Evolutionary conservation across 2,329 filamentous ascomycete species (phyloP), one percentile per base, ranked within the genome.

Genomic region (Raffaelea deltoideospora): DNA sequence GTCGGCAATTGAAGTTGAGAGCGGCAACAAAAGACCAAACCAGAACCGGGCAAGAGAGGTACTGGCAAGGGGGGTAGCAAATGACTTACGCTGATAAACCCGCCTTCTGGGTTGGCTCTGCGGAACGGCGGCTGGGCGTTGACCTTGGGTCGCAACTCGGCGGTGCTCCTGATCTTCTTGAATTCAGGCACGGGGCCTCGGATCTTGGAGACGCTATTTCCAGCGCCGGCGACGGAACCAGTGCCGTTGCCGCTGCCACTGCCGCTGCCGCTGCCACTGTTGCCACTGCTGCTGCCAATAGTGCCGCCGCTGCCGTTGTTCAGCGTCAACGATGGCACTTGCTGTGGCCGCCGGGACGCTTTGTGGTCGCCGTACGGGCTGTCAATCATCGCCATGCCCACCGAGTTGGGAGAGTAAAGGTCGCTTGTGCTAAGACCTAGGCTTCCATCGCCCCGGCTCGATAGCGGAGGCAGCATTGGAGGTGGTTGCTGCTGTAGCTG

Each of bases 91-190:
- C 90, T 96, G 55, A 98, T 94, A 54, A 98, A 98, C 34, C 90
- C 90, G 37, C 90, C 90, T 54, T 98, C 90, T 2, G 90, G 90
- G 49, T 94, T 92, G 38, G 90, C 90, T 59, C 90, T 76, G 48
- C 90, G 75, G 54, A 93, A 96, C 2, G 85, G 73, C 37, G 90
- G 90, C 54, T 98, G 90, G 17, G 73, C 53, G 56, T 88, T 94
- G 54, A 90, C 76, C 53, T 79, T 82, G 31, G 87, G 84, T 43
- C 79, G 73, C 48, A 98, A 60, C 41, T 96, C 86, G 37, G 72
- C 64, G 20, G 76, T 61, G 20, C 73, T 74, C 43, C 78, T 69
- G 48, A 92, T 67, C 55, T 83, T 87, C 51, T 75, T 77, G 54
- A 96, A 94, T 54, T 90, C 84, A 31, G 88, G 90, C 35, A 94